Evolutionary conservation across 116 monocot genomes (phyloP), one percentile per base, ranked within the genome.

Genomic region (Zostera marina): DNA sequence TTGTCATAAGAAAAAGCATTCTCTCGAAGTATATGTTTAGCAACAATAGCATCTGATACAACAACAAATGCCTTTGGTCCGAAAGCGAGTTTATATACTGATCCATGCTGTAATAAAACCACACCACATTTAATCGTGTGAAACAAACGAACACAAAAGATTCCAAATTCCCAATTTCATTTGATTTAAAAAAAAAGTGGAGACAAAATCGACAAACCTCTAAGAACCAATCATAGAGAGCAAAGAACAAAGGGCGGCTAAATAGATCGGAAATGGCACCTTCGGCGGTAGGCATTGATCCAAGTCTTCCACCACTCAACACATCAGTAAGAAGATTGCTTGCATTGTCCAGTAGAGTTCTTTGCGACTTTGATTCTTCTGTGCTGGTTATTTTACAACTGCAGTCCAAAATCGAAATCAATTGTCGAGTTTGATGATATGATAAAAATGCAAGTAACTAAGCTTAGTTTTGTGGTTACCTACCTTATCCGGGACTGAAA

Each of bases 1-100:
- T 99, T 99, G 66, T 99, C 99, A 75, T 99, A 99, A 14, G 81
- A 83, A 77, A 99, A 99, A 71, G 91, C 79, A 79, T 83, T 99
- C 71, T 99, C 99, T 54, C 87, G 68, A 51, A 99, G 86, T 44
- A 99, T 91, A 71, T 99, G 83, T 54, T 86, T 83, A 42, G 84
- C 99, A 52, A 99, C 91, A 64, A 87, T 72, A 11, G 99, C 87
- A 83, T 99, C 99, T 53, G 99, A 99, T 39, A 91, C 83, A 54
- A 99, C 99, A 61, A 99, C 84, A 79, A 99, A 99, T 65, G 91
- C 55, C 61, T 99, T 99, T 46, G 98, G 99, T 51, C 99, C 99
- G 79, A 99, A 99, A 55, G 91, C 83, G 71, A 99, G 91, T 63
- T 84, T 99, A 64, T 99, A 99, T 64, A 91, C 91, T 5, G 99